Percentiles rank a stretch among this genome's conserved stretches.
Conservation (phyloP, 2,329 filamentous ascomycete genomes). For the Aurifilum marmelostoma region DNA sequence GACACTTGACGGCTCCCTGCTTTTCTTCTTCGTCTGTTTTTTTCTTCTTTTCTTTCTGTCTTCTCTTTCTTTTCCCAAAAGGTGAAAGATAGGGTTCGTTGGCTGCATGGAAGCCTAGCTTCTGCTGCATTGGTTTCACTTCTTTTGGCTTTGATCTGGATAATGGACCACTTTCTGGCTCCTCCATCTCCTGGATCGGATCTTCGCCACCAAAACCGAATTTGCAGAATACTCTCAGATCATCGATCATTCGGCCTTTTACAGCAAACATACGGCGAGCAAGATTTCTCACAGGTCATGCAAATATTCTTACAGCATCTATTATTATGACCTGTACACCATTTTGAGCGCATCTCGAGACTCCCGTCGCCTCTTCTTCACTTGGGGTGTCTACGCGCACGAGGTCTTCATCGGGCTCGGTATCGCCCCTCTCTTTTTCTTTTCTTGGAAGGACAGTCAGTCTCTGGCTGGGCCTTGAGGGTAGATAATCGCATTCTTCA, state of each 20-base stretch:
- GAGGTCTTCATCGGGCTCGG: background rate
- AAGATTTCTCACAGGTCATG: slow-evolving; percentile 24
- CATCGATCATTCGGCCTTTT: slow-evolving; percentile 3
- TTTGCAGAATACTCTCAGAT: slow-evolving; percentile 10
- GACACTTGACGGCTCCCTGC: slow-evolving; percentile 3
- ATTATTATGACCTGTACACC: slow-evolving; percentile 24
- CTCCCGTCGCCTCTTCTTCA: background rate
- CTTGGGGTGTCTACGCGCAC: slow-evolving; percentile 11
- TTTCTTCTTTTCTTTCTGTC: slow-evolving; percentile 4
- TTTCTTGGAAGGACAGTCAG: slow-evolving; percentile 18
- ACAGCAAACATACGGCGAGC: slow-evolving; percentile 6
- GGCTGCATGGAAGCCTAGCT: background rate
- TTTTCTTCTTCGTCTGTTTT: slow-evolving; percentile 1
- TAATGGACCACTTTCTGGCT: slow-evolving; percentile 9
- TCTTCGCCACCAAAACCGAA: slow-evolving; percentile 4
- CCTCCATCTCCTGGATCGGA: slow-evolving; percentile 13
- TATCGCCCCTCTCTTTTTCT: background rate
- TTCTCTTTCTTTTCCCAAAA: slow-evolving; percentile 10
- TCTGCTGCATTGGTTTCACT: slow-evolving; percentile 7
- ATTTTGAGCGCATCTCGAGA: slow-evolving; percentile 5
- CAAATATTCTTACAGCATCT: slow-evolving; percentile 26
- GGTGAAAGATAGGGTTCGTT: background rate
- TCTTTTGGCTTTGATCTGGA: slow-evolving; percentile 13
- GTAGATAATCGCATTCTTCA: slow-evolving; percentile 16
- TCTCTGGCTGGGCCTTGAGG: slow-evolving; percentile 15